Evolutionary conservation across 2,329 filamentous ascomycete genomes (phyloP).

Genomic region (Aureobasidium sp.): DNA sequence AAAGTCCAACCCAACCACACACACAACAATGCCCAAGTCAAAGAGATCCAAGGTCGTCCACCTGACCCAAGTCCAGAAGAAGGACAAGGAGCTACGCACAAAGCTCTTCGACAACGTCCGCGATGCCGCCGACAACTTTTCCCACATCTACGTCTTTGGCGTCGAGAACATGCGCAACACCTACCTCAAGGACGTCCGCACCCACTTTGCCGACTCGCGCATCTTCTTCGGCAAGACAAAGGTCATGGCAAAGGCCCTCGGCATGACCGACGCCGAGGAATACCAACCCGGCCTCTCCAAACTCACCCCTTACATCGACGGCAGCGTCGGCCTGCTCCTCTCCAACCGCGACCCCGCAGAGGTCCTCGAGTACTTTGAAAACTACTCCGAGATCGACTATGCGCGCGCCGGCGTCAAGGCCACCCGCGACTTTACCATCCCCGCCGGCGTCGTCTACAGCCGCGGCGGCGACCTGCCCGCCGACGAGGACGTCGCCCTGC

Average conservation of each 20-base stretch:
- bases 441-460: slow-evolving; percentile 73
- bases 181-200: slow-evolving; percentile 83
- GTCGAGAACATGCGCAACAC: slow-evolving; percentile 98
- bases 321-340: slow-evolving; percentile 84
- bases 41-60: slow-evolving; percentile 86
- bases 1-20: background rate
- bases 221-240: slow-evolving; percentile 99
- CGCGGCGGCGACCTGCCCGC: slow-evolving; percentile 68
- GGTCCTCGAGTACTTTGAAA: slow-evolving; percentile 65
- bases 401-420: slow-evolving; percentile 78
- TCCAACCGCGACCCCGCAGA: slow-evolving; percentile 66
- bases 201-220: slow-evolving; percentile 76
- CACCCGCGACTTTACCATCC: slow-evolving; percentile 69
- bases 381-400: slow-evolving; percentile 73
- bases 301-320: slow-evolving; percentile 63
- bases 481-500: slow-evolving; percentile 78
- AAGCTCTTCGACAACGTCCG: slow-evolving; percentile 84
- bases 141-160: slow-evolving; percentile 86
- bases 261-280: slow-evolving; percentile 63
- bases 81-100: slow-evolving; percentile 83
- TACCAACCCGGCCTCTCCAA: slow-evolving; percentile 69
- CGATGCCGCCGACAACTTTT: slow-evolving; percentile 74
- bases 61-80: slow-evolving; percentile 87
- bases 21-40: slow-evolving; percentile 77
- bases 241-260: slow-evolving; percentile 94